Base-by-base conservation (phyloP, 176 grass and related monocot genomes). In the Aegilops sharonensis region DNA sequence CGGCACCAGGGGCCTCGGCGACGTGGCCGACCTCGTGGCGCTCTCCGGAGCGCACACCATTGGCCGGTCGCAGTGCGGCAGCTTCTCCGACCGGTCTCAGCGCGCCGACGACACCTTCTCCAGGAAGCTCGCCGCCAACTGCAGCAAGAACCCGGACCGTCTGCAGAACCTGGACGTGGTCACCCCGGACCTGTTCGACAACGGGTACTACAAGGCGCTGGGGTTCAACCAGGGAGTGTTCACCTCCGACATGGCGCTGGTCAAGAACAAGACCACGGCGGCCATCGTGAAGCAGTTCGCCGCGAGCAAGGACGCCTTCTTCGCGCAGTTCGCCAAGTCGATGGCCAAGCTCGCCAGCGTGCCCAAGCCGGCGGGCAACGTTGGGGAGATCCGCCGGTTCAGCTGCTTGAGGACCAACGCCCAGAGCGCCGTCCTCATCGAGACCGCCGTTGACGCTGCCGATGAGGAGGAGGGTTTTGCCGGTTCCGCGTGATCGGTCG, bases 11-110 rank as follows among this genome's bases (percentile, higher is more conserved):
- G 64, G 64, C 0, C 83, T 89, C 45, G 4, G 88, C 20, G 83
- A 65, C 47, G 14, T 20, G 4, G 65, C 61, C 35, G 88, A 90
- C 62, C 83, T 90, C 25, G 88, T 90, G 34, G 89, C 90, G 84
- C 90, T 94, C 12, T 97, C 92, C 1, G 92, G 95, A 0, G 90
- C 81, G 30, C 95, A 93, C 89, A 93, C 90, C 87, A 62, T 97
- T 40, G 95, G 92, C 1, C 42, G 72, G 32, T 73, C 92, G 6
- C 89, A 87, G 64, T 97, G 95, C 82, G n/a, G 75, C 62, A 29
- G 20, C 25, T 85, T 90, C 81, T 17, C 42, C 52, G 42, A 84
- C 70, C 60, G 57, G 87, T 50, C 80, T 4, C 11, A 59, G 21
- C 75, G 84, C 8, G 18, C 31, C 15, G 84, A 90, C 40, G 92